Evolutionary conservation across 768 basidiomycete genomes (phyloP).

Genomic region (Hypholoma sublateritium): DNA sequence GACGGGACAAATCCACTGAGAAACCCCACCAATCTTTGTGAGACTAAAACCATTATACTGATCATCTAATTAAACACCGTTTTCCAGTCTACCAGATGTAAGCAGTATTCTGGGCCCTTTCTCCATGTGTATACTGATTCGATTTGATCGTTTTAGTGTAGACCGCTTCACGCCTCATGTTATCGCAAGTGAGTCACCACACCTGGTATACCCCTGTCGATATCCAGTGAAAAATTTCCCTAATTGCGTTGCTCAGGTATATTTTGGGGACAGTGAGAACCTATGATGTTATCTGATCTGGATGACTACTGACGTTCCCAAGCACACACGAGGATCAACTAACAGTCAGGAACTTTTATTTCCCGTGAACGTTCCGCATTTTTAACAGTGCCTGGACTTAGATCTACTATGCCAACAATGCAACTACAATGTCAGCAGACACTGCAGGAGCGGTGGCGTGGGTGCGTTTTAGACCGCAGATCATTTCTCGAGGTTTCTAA

Average conservation of each 20-base stretch:
- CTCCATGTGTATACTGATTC: not conserved
- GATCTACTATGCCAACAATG: slow-evolving; percentile 78
- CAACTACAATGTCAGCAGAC: slow-evolving; percentile 51
- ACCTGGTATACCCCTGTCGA: not conserved
- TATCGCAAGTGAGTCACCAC: slow-evolving; percentile 58
- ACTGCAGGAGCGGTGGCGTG: slow-evolving; percentile 53
- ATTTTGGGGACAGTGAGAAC: slow-evolving; percentile 66
- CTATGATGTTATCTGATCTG: not conserved
- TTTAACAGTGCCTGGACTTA: slow-evolving; percentile 18
- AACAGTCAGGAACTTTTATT: slow-evolving; percentile 37
- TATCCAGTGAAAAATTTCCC: not conserved
- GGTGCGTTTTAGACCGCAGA: slow-evolving; percentile 23
- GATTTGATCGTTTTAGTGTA: slow-evolving; percentile 39
- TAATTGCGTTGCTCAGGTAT: slow-evolving; percentile 43
- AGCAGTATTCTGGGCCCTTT: not conserved
- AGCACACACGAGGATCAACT: slow-evolving; percentile 70
- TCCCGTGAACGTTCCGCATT: not conserved
- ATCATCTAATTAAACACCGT: not conserved
- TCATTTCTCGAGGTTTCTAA: not conserved
- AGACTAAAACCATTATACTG: not conserved
- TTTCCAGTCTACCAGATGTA: slow-evolving; percentile 40
- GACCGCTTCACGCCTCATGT: slow-evolving; percentile 81
- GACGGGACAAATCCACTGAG: slow-evolving; percentile 65
- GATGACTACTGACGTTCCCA: not conserved
- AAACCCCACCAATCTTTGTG: slow-evolving; percentile 72